Base-by-base conservation (phyloP, 2,329 filamentous ascomycete genomes). In the Biscogniauxia mediterranea region DNA sequence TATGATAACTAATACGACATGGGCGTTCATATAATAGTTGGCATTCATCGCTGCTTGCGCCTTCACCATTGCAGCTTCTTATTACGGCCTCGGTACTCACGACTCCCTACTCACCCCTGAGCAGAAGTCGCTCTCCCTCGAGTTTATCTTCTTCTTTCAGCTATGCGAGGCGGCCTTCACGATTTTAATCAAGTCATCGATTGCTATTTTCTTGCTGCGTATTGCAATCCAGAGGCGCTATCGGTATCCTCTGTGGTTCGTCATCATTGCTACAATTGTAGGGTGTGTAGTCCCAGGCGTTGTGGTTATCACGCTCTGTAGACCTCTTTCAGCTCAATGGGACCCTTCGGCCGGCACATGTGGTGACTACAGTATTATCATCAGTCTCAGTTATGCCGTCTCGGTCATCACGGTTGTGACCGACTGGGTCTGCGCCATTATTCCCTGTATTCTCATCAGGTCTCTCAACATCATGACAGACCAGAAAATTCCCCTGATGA, bases 61-160 rank as follows among this genome's bases (percentile, higher is more conserved):
- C 50, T 53, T 56, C n/a, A 54, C 54, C 15, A 32, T 56, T 20
- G 50, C 38, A 25, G 54, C 11, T 9, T 46, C 54, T 4, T 56
- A 56, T 53, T 60, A 56, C 21, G 58, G 54, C 54, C 28, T 56
- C n/a, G 58, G 58, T 11, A 46, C 28, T 7, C 58, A 4, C 49
- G 58, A 60, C 13, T 53, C 49, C 26, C 52, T 46, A 20, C 49
- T 59, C 26, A 51, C 52, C 23, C 17, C 57, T 42, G 26, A 32
- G 5, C 57, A 59, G 21, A 59, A 54, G n/a, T n/a, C 53, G n/a
- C 52, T 55, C 21, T 52, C 42, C n/a, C 53, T 59, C 25, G 46
- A 56, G 46, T n/a, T 59, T 15, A 54, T 59, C 17, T 59, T 59
- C 42, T 59, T 59, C 38, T 56, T 59, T 19, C 57, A 59, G 13